Base-by-base conservation (phyloP, 805 yeast species). In the Lipomyces orientalis region DNA sequence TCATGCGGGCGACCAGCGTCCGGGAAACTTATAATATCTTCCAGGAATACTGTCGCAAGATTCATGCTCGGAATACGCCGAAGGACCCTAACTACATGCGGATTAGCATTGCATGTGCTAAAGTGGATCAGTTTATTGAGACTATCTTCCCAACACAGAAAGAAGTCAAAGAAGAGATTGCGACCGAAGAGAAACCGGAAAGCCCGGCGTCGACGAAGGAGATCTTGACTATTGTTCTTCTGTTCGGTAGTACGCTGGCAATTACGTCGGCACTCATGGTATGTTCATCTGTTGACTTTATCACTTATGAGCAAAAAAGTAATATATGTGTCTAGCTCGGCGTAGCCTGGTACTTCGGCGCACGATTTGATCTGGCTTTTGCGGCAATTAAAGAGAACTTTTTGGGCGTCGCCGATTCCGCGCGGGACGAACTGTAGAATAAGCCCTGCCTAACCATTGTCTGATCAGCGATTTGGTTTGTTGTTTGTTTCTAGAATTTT, bases 61-160 rank as follows among this genome's bases (percentile, higher is more conserved):
- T 95, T 74, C 95, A 93, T 79, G 89, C 87, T 71, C 88, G 89
- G 78, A 86, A 94, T 60, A 84, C 86, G 14, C 95, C 93, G 39
- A 80, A 83, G 49, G 98, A 94, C 81, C 97, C 97, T 70, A 90
- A 90, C 80, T 94, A 91, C 79, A 82, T 93, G 75, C 85, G 87
- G 68, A 86, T 95, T 72, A 97, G 96, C 74, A 86, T 91, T 71
- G 86, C 87, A 71, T 90, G 97, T 78, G 97, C 95, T 62, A 90
- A 90, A 78, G 87, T 95, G 71, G 97, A 92, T 75, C 97, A 91
- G 81, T 90, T 87, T 79, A 88, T 94, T 74, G 97, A 94, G 64
- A 46, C 65, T n/a, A 56, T 73, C 14, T 74, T 72, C 65, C 75
- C 75, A 7, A 61, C 73, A 12, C 60, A 58, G 49, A 34, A 22